These are phyloP conservation scores for Thelonectria discophora DNA, from an alignment of 2,329 filamentous ascomycete genomes.

Conservation along the genomic window DNA sequence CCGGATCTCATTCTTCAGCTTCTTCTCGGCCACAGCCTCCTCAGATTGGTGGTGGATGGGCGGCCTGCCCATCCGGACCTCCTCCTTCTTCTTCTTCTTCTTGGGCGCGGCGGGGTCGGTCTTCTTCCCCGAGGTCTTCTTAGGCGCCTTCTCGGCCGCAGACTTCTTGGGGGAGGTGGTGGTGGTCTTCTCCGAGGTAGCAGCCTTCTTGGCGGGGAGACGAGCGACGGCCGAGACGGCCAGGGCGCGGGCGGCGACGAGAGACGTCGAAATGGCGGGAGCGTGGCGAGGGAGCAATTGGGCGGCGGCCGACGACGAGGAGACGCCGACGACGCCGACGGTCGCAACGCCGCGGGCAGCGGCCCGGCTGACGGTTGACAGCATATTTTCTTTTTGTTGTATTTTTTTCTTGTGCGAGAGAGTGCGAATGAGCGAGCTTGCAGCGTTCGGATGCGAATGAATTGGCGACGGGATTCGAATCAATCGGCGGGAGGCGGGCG, in stretches of 20 bases:
- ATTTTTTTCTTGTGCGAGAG: too few relatives aligned
- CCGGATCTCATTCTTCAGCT: too few relatives aligned
- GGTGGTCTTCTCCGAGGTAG: slow-evolving; percentile 34
- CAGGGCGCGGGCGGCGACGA: slow-evolving; percentile 44
- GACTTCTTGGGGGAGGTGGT: slow-evolving; percentile 21
- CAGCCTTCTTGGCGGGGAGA: slow-evolving; percentile 35
- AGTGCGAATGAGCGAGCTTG: background rate
- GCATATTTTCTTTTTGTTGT: slow-evolving; percentile 45
- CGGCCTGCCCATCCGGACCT: too few relatives aligned
- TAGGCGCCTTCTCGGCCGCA: slow-evolving; percentile 25
- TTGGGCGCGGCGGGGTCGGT: slow-evolving; percentile 36
- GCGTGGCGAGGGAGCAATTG: slow-evolving; percentile 35
- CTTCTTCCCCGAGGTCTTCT: slow-evolving; percentile 1
- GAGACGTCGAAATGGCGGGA: slow-evolving; percentile 27
- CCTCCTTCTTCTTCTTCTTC: slow-evolving; percentile 44
- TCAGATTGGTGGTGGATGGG: too few relatives aligned
- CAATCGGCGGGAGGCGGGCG: background rate
- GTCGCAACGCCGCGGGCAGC: slow-evolving; percentile 47
- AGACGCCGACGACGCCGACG: slow-evolving; percentile 33
- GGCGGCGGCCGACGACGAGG: slow-evolving; percentile 38
- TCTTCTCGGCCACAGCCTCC: too few relatives aligned
- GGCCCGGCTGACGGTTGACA: slow-evolving; percentile 52
- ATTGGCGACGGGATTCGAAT: background rate
- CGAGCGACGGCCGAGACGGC: slow-evolving; percentile 43
- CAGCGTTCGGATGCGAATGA: background rate